phyloP scores from a whole-genome alignment of 768 basidiomycete genomes.

The Phylloporus rhodoxanthus region DNA sequence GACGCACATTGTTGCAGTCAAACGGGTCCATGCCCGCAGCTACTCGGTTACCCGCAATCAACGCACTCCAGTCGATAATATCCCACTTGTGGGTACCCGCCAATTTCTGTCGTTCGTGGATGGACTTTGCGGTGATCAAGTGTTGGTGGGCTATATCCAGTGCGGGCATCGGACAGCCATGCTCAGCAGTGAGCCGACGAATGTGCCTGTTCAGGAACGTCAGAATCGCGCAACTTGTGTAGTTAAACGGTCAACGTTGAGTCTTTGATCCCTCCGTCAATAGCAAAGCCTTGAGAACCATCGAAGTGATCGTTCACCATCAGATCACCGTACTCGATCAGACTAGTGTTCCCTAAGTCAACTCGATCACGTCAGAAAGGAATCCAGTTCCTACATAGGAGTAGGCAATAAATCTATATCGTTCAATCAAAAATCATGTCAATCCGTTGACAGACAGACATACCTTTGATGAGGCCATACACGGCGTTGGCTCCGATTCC shows the following conservation, averaged over 20 bases:
- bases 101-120: conserved; percentile 46
- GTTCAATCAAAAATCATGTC: conserved; percentile 11
- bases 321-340: conserved; percentile 55
- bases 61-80: conserved; percentile 74
- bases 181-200: conserved; percentile 58
- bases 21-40: conserved; percentile 60
- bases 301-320: conserved; percentile 74
- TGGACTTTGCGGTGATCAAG: conserved; percentile 70
- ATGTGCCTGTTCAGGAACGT: conserved; percentile 45
- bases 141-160: conserved; percentile 72
- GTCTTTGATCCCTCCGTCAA: conserved; percentile 88
- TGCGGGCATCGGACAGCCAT: conserved; percentile 64
- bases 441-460: conserved; percentile 28
- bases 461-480: conserved; percentile 53
- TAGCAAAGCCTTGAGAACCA: conserved; percentile 65
- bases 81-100: conserved; percentile 48
- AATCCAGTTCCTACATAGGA: conserved; percentile 39
- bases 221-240: not conserved
- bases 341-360: conserved; percentile 29
- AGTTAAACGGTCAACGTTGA: conserved; percentile 43
- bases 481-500: conserved; percentile 67
- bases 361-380: not conserved
- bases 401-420: conserved; percentile 61
- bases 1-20: conserved; percentile 31
- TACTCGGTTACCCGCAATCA: conserved; percentile 72